Evolutionary conservation across 176 grass and related monocot species (phyloP), one percentile per base, ranked within the genome.

Genomic region (Panicum miliaceum): DNA sequence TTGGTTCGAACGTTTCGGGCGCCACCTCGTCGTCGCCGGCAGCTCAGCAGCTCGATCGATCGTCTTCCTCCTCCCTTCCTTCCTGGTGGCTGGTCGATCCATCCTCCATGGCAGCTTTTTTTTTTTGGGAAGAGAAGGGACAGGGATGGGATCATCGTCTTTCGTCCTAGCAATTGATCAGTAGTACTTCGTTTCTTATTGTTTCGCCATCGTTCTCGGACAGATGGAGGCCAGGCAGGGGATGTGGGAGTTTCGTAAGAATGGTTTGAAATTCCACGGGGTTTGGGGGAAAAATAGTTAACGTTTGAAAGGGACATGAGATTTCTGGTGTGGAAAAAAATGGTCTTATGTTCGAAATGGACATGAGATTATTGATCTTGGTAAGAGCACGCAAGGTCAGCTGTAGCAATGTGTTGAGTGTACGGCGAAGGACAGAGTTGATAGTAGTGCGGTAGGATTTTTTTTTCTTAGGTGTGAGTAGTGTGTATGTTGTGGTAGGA

Each of bases 1-100:
- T 62, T 82, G 78, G 82, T 85, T 89, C 88, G 71, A 89, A 89
- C 83, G 88, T 4, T n/a, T 77, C 61, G 71, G 82, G 82, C 88
- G 88, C 77, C 68, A 36, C 54, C 80, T 48, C 84, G 40, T 37
- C 50, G 22, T 81, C 78, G 4, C 7, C 40, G 5, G 48, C 48
- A 18, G 14, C 3, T 8, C 57, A 58, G 22, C 22, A 58, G 56
- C 56, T 58, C 6, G 1, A 23, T 7, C 53, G 56, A 12, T 22
- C 57, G n/a, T 60, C 57, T 25, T 60, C 51, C 18, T 16, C 38
- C 26, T 36, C 38, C 23, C 20, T 0, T 18, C 69, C 42, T 74
- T 74, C 27, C 73, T 67, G 6, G 15, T 14, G 11, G 84, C 71
- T 79, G 52, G 6, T 71, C 72, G 27, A 0, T 65, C 8, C 32